A percentile compares a stretch with the other conserved stretches of the same genome.
phyloP scores from a whole-genome alignment of 2,329 filamentous ascomycete genomes.

The Epichloe bromicola region DNA sequence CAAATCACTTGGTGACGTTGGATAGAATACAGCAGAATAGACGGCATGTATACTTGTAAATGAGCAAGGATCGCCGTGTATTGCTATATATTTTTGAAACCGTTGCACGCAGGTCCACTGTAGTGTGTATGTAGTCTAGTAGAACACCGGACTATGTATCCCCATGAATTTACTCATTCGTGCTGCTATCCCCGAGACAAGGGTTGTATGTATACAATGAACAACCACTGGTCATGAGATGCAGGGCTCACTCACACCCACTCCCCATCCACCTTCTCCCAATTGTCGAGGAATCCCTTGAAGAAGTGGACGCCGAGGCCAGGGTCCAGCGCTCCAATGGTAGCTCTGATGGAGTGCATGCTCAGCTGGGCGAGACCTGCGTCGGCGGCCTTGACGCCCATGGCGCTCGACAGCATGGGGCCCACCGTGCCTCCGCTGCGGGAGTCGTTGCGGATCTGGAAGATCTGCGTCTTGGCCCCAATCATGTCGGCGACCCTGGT shows the following conservation, averaged over 20 bases:
- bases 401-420: constrained; percentile 67
- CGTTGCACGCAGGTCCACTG: neutral
- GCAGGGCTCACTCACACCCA: constrained; percentile 38
- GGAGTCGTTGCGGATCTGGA: constrained; percentile 90
- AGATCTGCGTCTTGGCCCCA: constrained; percentile 63
- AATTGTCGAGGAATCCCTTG: constrained; percentile 77
- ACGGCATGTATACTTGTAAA: no score
- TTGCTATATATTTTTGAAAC: neutral
- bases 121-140: neutral
- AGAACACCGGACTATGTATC: neutral
- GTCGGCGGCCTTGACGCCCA: constrained; percentile 75
- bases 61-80: neutral
- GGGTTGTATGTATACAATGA: neutral
- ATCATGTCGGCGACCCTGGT: constrained; percentile 64
- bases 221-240: neutral
- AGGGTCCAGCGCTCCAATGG: constrained; percentile 73
- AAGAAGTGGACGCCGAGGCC: constrained; percentile 81
- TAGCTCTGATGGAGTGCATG: constrained; percentile 89
- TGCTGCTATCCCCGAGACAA: neutral
- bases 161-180: no score
- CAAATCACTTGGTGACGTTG: no score
- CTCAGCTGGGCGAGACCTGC: constrained; percentile 82
- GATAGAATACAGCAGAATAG: no score
- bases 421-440: constrained; percentile 90
- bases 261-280: constrained; percentile 72